A percentile compares a stretch with the other conserved stretches of the same genome.
These are phyloP conservation scores for Agrostemma githago DNA, from an alignment of 148 eudicot genomes.

Conservation along the genomic window DNA sequence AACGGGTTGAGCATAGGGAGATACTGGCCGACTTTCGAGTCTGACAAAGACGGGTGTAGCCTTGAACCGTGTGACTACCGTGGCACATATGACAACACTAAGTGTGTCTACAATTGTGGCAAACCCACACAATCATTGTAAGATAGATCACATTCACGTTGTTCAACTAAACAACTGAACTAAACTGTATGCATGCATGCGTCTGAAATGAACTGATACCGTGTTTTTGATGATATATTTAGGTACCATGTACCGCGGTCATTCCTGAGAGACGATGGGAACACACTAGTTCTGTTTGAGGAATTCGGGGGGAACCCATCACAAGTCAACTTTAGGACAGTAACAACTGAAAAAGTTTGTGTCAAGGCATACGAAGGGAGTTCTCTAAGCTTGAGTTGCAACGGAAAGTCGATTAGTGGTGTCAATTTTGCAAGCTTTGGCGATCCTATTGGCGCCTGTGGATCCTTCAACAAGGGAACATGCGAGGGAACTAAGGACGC, in stretches of 20 bases:
- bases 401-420: constrained; percentile 34
- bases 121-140: constrained; percentile 59
- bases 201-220: not conserved
- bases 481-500: constrained; percentile 38
- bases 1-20: constrained; percentile 44
- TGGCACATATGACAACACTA: constrained; percentile 35
- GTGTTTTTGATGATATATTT: not conserved
- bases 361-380: constrained; percentile 44
- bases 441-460: constrained; percentile 42
- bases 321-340: constrained; percentile 48
- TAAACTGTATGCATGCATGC: too few species aligned
- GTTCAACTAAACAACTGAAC: not conserved
- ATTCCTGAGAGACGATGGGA: constrained; percentile 32
- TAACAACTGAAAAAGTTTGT: constrained; percentile 33
- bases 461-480: constrained; percentile 33
- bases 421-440: constrained; percentile 55
- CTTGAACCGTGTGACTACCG: constrained; percentile 55
- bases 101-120: constrained; percentile 49
- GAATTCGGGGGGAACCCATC: constrained; percentile 68
- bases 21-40: constrained; percentile 43
- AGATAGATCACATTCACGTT: not conserved
- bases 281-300: constrained; percentile 59
- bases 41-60: constrained; percentile 41
- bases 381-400: constrained; percentile 37
- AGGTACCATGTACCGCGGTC: constrained; percentile 77